These are phyloP conservation scores for Leccinum subrobustum DNA, from an alignment of 1,284 basidiomycete species.

Conservation along the genomic window DNA sequence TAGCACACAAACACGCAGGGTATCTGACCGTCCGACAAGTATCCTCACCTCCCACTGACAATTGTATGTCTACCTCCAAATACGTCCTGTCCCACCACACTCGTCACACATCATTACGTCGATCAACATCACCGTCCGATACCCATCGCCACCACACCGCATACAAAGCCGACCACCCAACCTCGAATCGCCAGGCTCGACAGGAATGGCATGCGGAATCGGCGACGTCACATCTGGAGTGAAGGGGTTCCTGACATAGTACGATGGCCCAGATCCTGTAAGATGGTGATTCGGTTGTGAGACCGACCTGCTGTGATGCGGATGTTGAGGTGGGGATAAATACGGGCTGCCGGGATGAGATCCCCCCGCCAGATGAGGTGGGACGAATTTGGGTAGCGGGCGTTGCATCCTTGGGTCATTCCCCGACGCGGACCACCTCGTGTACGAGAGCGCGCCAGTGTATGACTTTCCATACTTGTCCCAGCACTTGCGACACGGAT, in stretches of 20 bases:
- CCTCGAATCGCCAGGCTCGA: conserved; percentile 64
- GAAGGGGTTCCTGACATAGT: conserved; percentile 24
- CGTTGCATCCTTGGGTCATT: conserved; percentile 30
- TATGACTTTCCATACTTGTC: conserved; percentile 59
- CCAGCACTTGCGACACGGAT: conserved; percentile 74
- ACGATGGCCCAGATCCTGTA: conserved; percentile 12
- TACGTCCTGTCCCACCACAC: conserved; percentile 63
- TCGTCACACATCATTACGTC: conserved; percentile 46
- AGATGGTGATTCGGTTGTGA: conserved; percentile 13
- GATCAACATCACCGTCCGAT: conserved; percentile 51
- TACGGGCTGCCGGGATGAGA: conserved; percentile 28
- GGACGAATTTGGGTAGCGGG: conserved; percentile 27
- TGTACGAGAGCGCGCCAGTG: conserved; percentile 55
- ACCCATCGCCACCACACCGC: conserved; percentile 62
- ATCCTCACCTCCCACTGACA: background rate
- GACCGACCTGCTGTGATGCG: conserved; percentile 17
- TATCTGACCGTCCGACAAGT: conserved; percentile 5
- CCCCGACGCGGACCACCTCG: conserved; percentile 40
- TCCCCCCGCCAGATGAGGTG: conserved; percentile 18
- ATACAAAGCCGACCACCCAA: conserved; percentile 66
- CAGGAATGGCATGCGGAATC: conserved; percentile 50
- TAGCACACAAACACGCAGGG: background rate
- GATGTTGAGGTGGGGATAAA: conserved; percentile 11
- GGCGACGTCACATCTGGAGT: conserved; percentile 32
- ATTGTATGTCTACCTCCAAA: conserved; percentile 34